Conservation (phyloP, 257 asterid species). For the Capsicum rhomboideum region DNA sequence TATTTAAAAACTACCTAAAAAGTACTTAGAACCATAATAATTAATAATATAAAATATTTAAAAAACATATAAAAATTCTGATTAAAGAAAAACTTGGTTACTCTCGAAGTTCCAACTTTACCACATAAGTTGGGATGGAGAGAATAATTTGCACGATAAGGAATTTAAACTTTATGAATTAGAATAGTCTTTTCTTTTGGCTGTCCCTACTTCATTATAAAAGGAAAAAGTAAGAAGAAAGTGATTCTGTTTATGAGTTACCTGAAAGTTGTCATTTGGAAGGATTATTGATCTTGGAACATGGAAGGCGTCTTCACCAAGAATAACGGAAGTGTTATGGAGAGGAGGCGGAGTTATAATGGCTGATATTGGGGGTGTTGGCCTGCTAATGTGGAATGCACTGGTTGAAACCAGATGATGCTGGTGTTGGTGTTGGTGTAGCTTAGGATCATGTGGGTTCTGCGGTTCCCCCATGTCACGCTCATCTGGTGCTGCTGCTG, state of each 20-base stretch:
- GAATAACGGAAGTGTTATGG: conserved; percentile 59
- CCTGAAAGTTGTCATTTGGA: conserved; percentile 64
- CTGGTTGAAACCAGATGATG: conserved; percentile 36
- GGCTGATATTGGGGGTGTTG: conserved; percentile 76
- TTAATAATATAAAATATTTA: background rate
- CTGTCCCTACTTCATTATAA: background rate
- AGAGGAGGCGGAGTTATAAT: conserved; percentile 57
- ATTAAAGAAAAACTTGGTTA: no score
- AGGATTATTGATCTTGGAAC: conserved; percentile 54
- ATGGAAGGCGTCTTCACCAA: conserved; percentile 68
- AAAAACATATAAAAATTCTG: no score
- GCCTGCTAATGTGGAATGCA: conserved; percentile 65
- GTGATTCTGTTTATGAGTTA: conserved; percentile 4
- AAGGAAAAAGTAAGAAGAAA: background rate
- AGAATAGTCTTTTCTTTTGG: background rate
- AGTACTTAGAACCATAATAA: background rate
- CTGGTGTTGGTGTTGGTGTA: conserved; percentile 18
- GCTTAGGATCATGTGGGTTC: conserved; percentile 35
- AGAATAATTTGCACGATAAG: background rate
- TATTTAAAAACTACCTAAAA: background rate
- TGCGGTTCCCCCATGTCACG: conserved; percentile 43
- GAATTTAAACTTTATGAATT: background rate
- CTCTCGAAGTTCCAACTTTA: background rate
- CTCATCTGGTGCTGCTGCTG: conserved; percentile 23
- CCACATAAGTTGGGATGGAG: background rate